phyloP scores from a whole-genome alignment of 2,329 filamentous ascomycete species.

The Thelonectria olida region DNA sequence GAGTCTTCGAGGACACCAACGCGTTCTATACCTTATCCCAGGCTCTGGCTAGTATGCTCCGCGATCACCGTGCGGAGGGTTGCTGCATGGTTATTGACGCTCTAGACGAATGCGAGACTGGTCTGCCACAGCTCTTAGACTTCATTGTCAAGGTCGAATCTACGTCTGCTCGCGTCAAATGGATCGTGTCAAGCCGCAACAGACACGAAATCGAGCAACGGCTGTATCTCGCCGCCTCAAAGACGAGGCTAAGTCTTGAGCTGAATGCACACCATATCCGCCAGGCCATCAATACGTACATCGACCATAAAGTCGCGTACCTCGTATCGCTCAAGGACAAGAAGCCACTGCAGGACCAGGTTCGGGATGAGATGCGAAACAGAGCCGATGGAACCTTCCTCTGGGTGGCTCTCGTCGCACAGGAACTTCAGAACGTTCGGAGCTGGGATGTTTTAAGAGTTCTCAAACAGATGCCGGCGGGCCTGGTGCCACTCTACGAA shows the following conservation, averaged over 20 bases:
- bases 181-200: slow-evolving; percentile 57
- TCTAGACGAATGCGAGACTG: not conserved
- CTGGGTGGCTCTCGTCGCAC: too few species aligned
- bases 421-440: too few species aligned
- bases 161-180: slow-evolving; percentile 44
- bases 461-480: slow-evolving; percentile 38
- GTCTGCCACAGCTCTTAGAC: not conserved
- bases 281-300: not conserved
- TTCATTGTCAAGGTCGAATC: not conserved
- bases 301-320: not conserved
- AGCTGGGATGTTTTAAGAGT: too few species aligned
- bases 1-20: not conserved
- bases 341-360: not conserved
- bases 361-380: too few species aligned
- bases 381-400: too few species aligned
- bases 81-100: not conserved
- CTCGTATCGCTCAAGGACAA: not conserved
- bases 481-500: not conserved
- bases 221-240: slow-evolving; percentile 16
- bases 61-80: not conserved
- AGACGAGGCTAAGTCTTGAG: slow-evolving; percentile 42
- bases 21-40: not conserved
- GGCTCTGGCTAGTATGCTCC: not conserved
- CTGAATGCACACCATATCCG: not conserved
- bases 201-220: slow-evolving; percentile 41